Evolutionary conservation across 441 rosid species (phyloP), one percentile per base, ranked within the genome.

Genomic region (Euphorbia schlechtendalii): DNA sequence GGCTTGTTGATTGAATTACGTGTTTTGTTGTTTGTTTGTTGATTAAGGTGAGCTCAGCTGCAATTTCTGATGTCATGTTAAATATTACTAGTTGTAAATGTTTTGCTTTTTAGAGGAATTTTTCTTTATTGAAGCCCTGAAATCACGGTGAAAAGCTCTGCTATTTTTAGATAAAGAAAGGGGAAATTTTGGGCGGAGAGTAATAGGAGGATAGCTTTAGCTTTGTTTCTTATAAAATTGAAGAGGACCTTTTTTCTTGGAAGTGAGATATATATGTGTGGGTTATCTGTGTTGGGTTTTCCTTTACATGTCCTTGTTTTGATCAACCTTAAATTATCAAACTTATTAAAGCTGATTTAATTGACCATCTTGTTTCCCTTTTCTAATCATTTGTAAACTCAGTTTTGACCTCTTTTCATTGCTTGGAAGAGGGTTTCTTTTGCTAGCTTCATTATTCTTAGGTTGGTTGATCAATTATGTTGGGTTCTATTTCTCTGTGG

Each of bases 191-290:
- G 11, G 49, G 77, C 64, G 82, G 80, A 73, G 84, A 75, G 67
- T 63, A 74, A 57, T 69, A 70, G 67, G 59, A 49, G 69, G 64
- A 63, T 57, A 68, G 64, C 71, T 45, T 55, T 56, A 67, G 59
- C n/a, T n/a, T n/a, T n/a, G n/a, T n/a, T 51, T 63, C 83, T 68
- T 74, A 63, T 41, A 70, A 71, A 73, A 53, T 61, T 62, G 59
- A 66, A 74, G 71, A 70, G 71, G 34, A 75, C 78, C 78, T 62
- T 68, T 73, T 79, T 74, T 77, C 68, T 73, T 72, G 82, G 74
- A 71, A 70, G 61, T 65, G 72, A 72, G 72, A 60, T 73, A 32
- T 30, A 66, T 64, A 56, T 68, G 40, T 77, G 48, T 72, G 68
- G 68, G 49, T 32, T 67, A 54, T 65, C 24, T 53, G 20, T 20